Evolutionary conservation across 345 rosid species (phyloP).

Genomic region (Crucihimalaya himalaica): DNA sequence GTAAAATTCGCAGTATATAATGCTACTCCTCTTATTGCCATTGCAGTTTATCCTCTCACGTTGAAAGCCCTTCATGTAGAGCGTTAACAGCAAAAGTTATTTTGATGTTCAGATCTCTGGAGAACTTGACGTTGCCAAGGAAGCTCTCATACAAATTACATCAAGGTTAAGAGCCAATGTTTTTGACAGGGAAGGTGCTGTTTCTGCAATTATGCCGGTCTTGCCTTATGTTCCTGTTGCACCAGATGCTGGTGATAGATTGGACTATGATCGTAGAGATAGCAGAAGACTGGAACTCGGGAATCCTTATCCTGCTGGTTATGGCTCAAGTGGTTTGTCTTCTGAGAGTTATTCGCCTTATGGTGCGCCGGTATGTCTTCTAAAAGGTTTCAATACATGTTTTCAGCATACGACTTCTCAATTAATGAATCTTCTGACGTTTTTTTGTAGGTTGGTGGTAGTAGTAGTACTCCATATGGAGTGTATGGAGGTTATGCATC

Average conservation of each 20-base stretch:
- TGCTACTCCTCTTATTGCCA: background rate
- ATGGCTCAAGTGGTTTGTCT: slow-evolving; percentile 64
- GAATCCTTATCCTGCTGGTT: slow-evolving; percentile 70
- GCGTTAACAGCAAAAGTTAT: slow-evolving; percentile 9
- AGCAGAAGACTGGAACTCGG: slow-evolving; percentile 77
- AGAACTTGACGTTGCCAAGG: slow-evolving; percentile 94
- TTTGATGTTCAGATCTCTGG: slow-evolving; percentile 69
- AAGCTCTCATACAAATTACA: slow-evolving; percentile 82
- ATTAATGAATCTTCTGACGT: slow-evolving; percentile 21
- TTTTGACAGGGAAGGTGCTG: slow-evolving; percentile 87
- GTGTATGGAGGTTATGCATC: slow-evolving; percentile 85
- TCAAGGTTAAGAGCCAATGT: slow-evolving; percentile 82
- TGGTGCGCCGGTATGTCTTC: slow-evolving; percentile 54
- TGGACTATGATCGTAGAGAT: slow-evolving; percentile 59
- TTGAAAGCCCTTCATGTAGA: background rate
- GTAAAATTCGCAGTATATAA: slow-evolving; percentile 42
- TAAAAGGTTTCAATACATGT: slow-evolving; percentile 3
- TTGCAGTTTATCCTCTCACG: slow-evolving; percentile 15
- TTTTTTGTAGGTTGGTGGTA: slow-evolving; percentile 62
- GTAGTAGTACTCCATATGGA: slow-evolving; percentile 71
- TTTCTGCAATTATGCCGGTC: slow-evolving; percentile 78
- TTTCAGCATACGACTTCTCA: background rate
- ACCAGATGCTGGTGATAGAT: slow-evolving; percentile 50
- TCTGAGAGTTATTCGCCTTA: slow-evolving; percentile 72
- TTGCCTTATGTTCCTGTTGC: slow-evolving; percentile 85